These are phyloP conservation scores for Lizonia empirigonia DNA, from an alignment of 2,329 filamentous ascomycete genomes.

Conservation along the genomic window DNA sequence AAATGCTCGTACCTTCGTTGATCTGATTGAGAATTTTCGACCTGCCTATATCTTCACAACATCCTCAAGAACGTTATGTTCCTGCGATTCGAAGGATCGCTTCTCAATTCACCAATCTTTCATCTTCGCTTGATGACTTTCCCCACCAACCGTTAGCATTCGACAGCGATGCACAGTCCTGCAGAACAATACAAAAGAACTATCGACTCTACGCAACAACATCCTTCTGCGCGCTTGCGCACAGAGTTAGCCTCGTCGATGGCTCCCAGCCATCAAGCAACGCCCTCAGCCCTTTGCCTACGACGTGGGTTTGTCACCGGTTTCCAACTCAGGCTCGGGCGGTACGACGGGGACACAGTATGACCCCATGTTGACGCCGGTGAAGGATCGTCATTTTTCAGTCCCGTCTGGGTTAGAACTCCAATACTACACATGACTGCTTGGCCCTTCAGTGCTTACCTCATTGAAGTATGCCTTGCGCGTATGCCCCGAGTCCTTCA, in stretches of 20 bases:
- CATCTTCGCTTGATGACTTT: background rate
- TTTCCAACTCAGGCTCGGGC: background rate
- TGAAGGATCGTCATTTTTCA: background rate
- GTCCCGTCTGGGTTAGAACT: background rate
- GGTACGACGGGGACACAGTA: background rate
- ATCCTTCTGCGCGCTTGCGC: background rate
- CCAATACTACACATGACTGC: background rate
- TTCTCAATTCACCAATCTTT: background rate
- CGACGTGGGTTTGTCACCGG: background rate
- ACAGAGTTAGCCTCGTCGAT: background rate
- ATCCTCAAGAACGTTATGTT: background rate
- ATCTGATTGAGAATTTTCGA: constrained; percentile 1
- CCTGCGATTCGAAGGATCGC: background rate
- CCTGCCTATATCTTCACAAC: background rate
- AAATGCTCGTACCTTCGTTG: constrained; percentile 2
- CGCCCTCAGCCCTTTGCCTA: background rate
- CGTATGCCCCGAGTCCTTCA: background rate
- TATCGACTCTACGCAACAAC: background rate
- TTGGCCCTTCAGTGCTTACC: background rate
- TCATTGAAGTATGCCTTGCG: constrained; percentile 6
- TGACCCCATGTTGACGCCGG: background rate
- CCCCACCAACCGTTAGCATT: background rate
- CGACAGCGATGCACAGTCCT: background rate
- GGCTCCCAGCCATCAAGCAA: background rate
- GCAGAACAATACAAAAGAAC: constrained; percentile 1